phyloP scores from a whole-genome alignment of 2,329 filamentous ascomycete species.

The Microdochium bolleyi region DNA sequence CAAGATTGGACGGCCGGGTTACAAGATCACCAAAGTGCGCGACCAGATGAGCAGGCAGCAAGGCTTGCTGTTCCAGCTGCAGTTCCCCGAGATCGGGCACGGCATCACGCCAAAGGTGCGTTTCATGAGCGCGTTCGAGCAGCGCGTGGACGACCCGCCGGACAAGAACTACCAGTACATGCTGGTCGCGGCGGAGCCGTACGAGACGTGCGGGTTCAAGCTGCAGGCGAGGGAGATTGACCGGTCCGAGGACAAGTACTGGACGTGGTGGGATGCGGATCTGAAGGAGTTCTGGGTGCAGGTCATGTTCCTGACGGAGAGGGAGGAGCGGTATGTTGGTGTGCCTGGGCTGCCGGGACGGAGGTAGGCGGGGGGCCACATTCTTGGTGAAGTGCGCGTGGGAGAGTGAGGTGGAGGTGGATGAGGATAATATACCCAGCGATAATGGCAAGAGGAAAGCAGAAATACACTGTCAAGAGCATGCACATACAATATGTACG shows the following conservation, averaged over 20 bases:
- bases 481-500: too few relatives aligned
- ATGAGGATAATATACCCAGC: too few relatives aligned
- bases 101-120: constrained; percentile 75
- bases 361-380: constrained; percentile 20
- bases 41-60: constrained; percentile 84
- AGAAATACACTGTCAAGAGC: too few relatives aligned
- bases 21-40: constrained; percentile 94
- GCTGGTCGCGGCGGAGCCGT: constrained; percentile 90
- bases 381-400: not conserved
- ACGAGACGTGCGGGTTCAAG: constrained; percentile 97
- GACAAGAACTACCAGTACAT: constrained; percentile 95
- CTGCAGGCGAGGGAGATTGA: constrained; percentile 90
- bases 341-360: constrained; percentile 51
- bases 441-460: not conserved
- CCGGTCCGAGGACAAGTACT: constrained; percentile 78
- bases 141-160: constrained; percentile 84
- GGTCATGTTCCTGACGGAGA: constrained; percentile 96
- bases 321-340: constrained; percentile 78
- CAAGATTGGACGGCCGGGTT: constrained; percentile 93
- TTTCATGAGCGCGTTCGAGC: constrained; percentile 97
- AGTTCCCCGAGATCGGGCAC: constrained; percentile 82
- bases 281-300: constrained; percentile 97
- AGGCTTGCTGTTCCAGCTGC: constrained; percentile 89
- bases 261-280: constrained; percentile 92
- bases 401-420: not conserved